These are phyloP conservation scores for Leishmania martiniquensis DNA, from an alignment of 208 protist genomes.

Conservation along the genomic window DNA sequence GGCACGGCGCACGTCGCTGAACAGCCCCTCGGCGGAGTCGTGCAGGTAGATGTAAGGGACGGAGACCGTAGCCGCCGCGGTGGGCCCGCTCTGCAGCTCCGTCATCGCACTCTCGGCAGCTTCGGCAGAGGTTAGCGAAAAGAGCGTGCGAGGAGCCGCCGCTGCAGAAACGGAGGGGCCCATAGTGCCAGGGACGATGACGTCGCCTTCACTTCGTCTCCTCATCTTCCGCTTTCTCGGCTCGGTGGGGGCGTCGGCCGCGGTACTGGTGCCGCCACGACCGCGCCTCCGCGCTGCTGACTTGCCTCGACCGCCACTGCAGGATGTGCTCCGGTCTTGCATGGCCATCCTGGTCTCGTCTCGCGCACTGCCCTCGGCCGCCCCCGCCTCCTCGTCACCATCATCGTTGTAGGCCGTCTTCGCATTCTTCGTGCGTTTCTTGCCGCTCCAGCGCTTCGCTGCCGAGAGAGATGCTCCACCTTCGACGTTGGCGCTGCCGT, in stretches of 20 bases:
- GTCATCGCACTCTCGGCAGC: slow-evolving; percentile 1
- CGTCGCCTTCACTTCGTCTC: neutral
- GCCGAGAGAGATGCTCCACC: slow-evolving; percentile 3
- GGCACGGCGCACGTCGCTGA: slow-evolving; percentile 44
- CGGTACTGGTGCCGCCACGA: neutral
- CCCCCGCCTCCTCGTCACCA: slow-evolving; percentile 3
- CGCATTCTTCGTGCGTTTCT: slow-evolving; percentile 24
- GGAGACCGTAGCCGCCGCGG: slow-evolving; percentile 18
- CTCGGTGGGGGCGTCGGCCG: neutral
- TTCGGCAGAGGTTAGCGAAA: slow-evolving; percentile 36
- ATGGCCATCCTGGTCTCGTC: neutral
- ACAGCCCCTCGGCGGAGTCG: slow-evolving; percentile 41
- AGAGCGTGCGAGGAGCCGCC: slow-evolving; percentile 40
- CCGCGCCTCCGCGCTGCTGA: slow-evolving; percentile 14
- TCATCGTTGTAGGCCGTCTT: neutral
- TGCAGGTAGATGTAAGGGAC: slow-evolving; percentile 47
- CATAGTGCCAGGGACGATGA: neutral
- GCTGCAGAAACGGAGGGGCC: neutral
- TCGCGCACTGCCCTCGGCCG: neutral
- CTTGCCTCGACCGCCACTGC: slow-evolving; percentile 1
- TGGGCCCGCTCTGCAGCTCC: slow-evolving; percentile 14
- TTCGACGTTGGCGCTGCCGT: neutral
- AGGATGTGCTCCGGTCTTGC: neutral
- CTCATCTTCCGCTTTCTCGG: slow-evolving; percentile 12
- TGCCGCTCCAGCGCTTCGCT: slow-evolving; percentile 18